phyloP scores from a whole-genome alignment of 208 protist species.

The Trypanosoma rangeli region DNA sequence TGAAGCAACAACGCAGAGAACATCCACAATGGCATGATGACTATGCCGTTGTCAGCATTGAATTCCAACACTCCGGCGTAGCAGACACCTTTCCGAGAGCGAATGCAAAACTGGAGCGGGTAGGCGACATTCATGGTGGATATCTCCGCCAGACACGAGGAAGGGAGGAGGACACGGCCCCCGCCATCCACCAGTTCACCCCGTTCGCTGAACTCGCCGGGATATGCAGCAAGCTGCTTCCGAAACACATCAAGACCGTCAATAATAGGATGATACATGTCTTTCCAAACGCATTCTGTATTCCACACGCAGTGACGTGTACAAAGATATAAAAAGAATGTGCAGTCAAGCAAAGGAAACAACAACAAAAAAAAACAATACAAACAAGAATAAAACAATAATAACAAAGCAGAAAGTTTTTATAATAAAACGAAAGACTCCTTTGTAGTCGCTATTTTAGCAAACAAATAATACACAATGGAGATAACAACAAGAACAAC shows the following conservation, averaged over 20 bases:
- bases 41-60: conserved; percentile 80
- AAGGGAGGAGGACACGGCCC: conserved; percentile 86
- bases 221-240: conserved; percentile 26
- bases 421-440: background rate
- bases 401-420: background rate
- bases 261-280: conserved; percentile 5
- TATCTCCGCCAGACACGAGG: conserved; percentile 72
- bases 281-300: background rate
- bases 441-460: background rate
- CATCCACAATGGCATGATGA: conserved; percentile 94
- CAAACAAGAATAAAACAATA: conserved; percentile 18
- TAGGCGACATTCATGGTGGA: conserved; percentile 80
- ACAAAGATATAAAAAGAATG: background rate
- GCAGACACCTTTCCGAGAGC: conserved; percentile 28
- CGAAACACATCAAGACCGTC: conserved; percentile 21
- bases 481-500: background rate
- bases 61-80: conserved; percentile 95
- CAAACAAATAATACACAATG: conserved; percentile 11
- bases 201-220: conserved; percentile 29
- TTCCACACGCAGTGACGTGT: background rate
- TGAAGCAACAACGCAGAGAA: conserved; percentile 81
- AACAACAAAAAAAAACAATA: conserved; percentile 7
- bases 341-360: background rate
- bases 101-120: conserved; percentile 91
- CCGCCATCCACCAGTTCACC: conserved; percentile 60